Evolutionary conservation across 257 asterid genomes (phyloP).

Genomic region (Nicotiana otophora): DNA sequence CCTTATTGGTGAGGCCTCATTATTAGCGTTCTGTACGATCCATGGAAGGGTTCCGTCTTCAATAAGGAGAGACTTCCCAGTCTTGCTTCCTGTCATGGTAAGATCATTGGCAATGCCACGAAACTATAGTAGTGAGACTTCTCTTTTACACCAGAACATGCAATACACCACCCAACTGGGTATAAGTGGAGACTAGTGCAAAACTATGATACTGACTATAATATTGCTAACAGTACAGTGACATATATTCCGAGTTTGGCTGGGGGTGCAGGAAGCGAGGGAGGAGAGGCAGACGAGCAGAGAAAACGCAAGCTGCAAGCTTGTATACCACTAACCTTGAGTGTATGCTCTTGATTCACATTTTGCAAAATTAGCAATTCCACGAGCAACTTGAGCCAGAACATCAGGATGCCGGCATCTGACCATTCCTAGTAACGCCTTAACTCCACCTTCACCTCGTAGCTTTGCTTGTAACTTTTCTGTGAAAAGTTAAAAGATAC

Average conservation of each 20-base stretch:
- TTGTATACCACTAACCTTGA: constrained; percentile 42
- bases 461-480: constrained; percentile 61
- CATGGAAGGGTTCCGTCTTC: constrained; percentile 80
- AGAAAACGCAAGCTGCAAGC: neutral
- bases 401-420: constrained; percentile 80
- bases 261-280: neutral
- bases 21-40: constrained; percentile 79
- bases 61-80: constrained; percentile 61
- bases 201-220: neutral
- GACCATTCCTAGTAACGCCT: constrained; percentile 75
- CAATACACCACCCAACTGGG: neutral
- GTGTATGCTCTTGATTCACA: constrained; percentile 79
- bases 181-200: neutral
- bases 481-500: constrained; percentile 18
- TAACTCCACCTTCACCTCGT: constrained; percentile 70
- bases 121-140: constrained; percentile 1
- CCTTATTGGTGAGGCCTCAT: constrained; percentile 62
- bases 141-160: neutral
- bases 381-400: constrained; percentile 92
- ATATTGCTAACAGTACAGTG: neutral
- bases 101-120: neutral
- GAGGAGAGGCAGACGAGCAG: neutral
- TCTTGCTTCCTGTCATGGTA: constrained; percentile 43
- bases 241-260: neutral
- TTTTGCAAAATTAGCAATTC: constrained; percentile 86